Evolutionary conservation across 192 early-diverging fungal species (phyloP).

Genomic region (Entophlyctis helioformis): DNA sequence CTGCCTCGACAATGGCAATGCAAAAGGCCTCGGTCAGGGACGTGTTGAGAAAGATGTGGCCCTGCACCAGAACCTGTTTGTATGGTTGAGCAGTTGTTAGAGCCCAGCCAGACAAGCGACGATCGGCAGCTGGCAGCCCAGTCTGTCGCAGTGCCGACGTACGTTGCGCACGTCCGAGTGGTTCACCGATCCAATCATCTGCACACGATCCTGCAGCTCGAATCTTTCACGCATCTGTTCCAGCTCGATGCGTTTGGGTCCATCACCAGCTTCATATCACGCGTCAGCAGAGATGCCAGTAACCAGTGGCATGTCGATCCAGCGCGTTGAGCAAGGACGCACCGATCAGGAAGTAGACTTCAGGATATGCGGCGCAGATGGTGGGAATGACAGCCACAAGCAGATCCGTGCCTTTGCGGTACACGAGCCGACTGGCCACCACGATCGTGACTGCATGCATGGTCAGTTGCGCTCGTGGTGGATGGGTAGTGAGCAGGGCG

Average conservation of each 20-base stretch:
- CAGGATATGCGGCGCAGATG: conserved; percentile 67
- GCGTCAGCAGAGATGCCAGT: neutral
- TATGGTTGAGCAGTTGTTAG: neutral
- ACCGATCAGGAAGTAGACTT: conserved; percentile 89
- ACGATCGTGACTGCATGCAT: conserved; percentile 72
- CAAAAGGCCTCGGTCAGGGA: conserved; percentile 97
- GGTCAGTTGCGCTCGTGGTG: neutral
- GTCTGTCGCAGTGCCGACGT: neutral
- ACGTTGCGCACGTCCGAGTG: conserved; percentile 78
- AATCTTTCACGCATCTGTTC: conserved; percentile 95
- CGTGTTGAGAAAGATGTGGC: conserved; percentile 94
- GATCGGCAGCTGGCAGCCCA: neutral
- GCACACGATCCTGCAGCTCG: conserved; percentile 83
- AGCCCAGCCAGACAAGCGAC: too few relatives aligned
- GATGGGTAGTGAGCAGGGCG: neutral
- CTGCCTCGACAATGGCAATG: conserved; percentile 97
- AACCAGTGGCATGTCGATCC: too few relatives aligned
- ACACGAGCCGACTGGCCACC: conserved; percentile 81
- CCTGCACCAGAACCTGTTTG: conserved; percentile 58
- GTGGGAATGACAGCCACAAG: conserved; percentile 82
- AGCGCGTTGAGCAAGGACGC: conserved; percentile 7
- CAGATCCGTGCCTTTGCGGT: conserved; percentile 91
- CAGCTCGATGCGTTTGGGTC: conserved; percentile 88
- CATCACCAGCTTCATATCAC: conserved; percentile 60
- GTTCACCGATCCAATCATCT: conserved; percentile 70